Evolutionary conservation across 1,284 basidiomycete genomes (phyloP), one percentile per base, ranked within the genome.

Genomic region (Volvariella surrecta): DNA sequence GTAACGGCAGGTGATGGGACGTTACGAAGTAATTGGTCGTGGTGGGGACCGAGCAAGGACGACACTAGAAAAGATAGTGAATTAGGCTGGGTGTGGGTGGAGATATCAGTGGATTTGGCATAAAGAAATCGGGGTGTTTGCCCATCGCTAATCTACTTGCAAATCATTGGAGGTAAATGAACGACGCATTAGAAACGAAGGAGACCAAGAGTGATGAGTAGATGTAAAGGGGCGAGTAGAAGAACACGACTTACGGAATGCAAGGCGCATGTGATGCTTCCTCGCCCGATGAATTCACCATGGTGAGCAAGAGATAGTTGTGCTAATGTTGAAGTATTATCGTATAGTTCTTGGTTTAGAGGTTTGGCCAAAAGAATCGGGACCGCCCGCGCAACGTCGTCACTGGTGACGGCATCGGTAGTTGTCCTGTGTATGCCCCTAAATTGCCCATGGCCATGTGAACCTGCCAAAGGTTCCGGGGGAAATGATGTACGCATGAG

Each of bases 261-360:
- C 22, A 68, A 49, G 30, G 64, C 58, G 45, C 61, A 63, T 34
- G 67, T 55, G 2, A 63, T 46, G 44, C 61, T 66, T 31, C 65
- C 63, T 40, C 58, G 51, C 11, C 66, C 67, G 37, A 69, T 56
- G 46, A 56, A 67, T 51, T 70, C 66, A 11, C 66, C 67, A 42
- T 61, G 60, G 48, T 70, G 67, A 9, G 58, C 64, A 18, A 67
- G 28, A n/a, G 61, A 61, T n/a, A 64, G 50, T 15, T 64, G 58
- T 2, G 62, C 58, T 31, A 61, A 46, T 13, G 53, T 51, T 19
- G 58, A 58, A 4, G 56, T 58, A 10, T 54, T 52, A 32, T 58
- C 54, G 37, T 59, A 63, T 34, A 52, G 44, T 15, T 47, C 35
- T 18, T 54, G 53, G 28, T 52, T 35, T n/a, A 35, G n/a, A 7